These are phyloP conservation scores for Mediolabrus comicus DNA, from an alignment of 108 stramenopile species.

Conservation along the genomic window DNA sequence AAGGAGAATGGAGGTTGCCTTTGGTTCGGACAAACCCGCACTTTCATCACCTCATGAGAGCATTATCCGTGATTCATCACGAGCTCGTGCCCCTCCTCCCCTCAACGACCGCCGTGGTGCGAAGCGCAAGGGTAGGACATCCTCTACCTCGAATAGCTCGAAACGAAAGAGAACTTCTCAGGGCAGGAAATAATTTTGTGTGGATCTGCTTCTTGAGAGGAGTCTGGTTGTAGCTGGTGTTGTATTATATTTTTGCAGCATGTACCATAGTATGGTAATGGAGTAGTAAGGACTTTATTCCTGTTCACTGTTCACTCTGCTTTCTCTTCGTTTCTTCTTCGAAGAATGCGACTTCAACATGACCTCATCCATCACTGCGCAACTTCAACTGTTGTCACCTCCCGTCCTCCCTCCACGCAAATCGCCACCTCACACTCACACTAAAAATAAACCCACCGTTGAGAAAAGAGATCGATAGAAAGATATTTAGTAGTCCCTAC, in stretches of 20 bases:
- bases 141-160: not conserved
- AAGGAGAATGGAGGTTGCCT: slow-evolving; percentile 27
- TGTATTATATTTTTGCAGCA: not conserved
- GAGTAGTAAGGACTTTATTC: no score
- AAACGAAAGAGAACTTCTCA: not conserved
- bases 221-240: not conserved
- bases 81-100: not conserved
- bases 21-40: slow-evolving; percentile 9
- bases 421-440: no score
- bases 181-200: not conserved
- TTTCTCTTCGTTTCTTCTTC: no score
- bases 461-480: no score
- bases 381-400: no score
- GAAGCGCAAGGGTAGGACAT: not conserved
- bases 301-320: no score
- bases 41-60: not conserved
- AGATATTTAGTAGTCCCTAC: no score
- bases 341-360: no score
- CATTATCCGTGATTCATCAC: slow-evolving; percentile 4
- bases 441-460: no score
- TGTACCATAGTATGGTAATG: no score
- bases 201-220: not conserved
- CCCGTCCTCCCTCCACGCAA: no score
- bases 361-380: no score
- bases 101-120: not conserved